Base-by-base conservation (phyloP, 495 filamentous ascomycete species). In the Aspergillus taichungensis region DNA sequence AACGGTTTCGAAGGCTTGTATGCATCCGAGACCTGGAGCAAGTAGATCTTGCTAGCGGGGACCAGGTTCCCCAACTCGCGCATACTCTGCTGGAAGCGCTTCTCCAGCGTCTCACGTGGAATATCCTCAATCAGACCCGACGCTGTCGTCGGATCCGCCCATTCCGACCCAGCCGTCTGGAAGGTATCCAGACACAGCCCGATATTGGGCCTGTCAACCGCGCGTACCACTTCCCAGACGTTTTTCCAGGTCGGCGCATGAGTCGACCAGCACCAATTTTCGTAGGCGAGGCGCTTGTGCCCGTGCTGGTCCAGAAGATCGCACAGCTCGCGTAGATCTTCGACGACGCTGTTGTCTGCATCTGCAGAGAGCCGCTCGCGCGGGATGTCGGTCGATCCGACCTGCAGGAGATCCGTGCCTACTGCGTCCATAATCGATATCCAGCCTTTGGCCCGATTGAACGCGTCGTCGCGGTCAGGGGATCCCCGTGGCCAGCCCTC, bases 211-310 rank as follows among this genome's bases (percentile, higher is more conserved):
- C 79, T 58, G 52, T 84, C 64, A 3, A 80, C 79, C 8, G 62
- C 69, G 37, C 73, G 49, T 5, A 85, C 77, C 18, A 90, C 82
- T 1, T 77, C 66, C 78, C 80, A 88, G 9, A 81, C 79, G 24
- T 77, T 69, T 43, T 68, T 72, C 85, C 85, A 91, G 6, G 60
- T 71, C 5, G 79, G 79, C 0, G 84, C 84, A 28, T 79, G 75
- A 0, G 83, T 82, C 1, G 82, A 80, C 87, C 86, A 91, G 63
- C 84, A 87, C 84, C 86, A 88, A 50, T 89, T 88, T 59, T 91
- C 85, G 47, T 89, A 91, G 1, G 84, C 85, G 8, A 91, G 60
- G 7, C 78, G 68, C 50, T 77, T 75, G 0, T 70, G 66, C 18
- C 18, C 18, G 18, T 74, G 66, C 14, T 64, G 51, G 3, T 76